A percentile compares a stretch with the other conserved stretches of the same genome.
These are phyloP conservation scores for Coemansia sp. DNA, from an alignment of 192 early-diverging fungal species.

Conservation along the genomic window DNA sequence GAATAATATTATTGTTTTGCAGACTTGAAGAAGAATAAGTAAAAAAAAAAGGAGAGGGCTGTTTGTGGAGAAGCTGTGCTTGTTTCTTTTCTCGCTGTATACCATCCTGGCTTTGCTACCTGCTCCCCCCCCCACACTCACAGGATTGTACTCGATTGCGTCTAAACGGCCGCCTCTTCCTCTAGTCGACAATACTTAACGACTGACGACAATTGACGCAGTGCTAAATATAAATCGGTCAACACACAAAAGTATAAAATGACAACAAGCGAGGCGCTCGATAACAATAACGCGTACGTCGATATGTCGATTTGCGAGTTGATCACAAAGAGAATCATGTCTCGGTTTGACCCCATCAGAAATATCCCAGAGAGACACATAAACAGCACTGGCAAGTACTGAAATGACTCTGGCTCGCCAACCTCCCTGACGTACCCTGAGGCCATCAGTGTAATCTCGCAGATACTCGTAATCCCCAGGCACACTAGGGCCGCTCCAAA, in stretches of 20 bases:
- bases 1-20: not conserved
- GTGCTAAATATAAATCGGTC: conserved; percentile 43
- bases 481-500: conserved; percentile 60
- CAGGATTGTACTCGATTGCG: not conserved
- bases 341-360: conserved; percentile 65
- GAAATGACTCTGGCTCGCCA: conserved; percentile 27
- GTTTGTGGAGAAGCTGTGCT: not conserved
- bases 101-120: not conserved
- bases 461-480: conserved; percentile 50
- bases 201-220: conserved; percentile 2
- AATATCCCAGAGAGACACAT: conserved; percentile 59
- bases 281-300: conserved; percentile 55
- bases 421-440: conserved; percentile 27
- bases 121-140: not conserved
- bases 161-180: conserved; percentile 1
- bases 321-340: conserved; percentile 54
- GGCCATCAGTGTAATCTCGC: conserved; percentile 53
- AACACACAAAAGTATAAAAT: conserved; percentile 53
- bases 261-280: conserved; percentile 57
- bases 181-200: conserved; percentile 20
- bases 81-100: too few relatives aligned
- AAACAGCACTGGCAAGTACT: conserved; percentile 41
- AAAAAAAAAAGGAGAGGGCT: not conserved
- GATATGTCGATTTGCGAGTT: conserved; percentile 48
- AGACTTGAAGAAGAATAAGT: not conserved